Evolutionary conservation across 495 filamentous ascomycete species (phyloP).

Genomic region (Friedmanniomyces simplex): DNA sequence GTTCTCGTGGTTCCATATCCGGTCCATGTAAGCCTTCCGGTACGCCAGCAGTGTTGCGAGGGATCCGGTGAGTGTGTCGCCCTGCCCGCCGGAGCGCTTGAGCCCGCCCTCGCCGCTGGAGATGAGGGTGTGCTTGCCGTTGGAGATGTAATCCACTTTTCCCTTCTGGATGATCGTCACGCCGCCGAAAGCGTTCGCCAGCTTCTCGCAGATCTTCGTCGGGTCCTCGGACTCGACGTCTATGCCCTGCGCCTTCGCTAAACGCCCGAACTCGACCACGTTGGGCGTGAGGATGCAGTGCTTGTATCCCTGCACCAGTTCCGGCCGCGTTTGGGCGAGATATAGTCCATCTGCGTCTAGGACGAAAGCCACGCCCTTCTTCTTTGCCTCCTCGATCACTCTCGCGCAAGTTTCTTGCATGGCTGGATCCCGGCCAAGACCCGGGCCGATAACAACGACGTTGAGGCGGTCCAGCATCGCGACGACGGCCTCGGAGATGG

Average conservation of each 20-base stretch:
- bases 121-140: constrained; percentile 62
- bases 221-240: constrained; percentile 42
- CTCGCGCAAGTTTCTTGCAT: constrained; percentile 79
- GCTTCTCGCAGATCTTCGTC: constrained; percentile 54
- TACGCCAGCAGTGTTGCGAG: constrained; percentile 83
- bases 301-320: constrained; percentile 66
- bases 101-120: constrained; percentile 67
- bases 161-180: constrained; percentile 91
- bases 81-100: constrained; percentile 90
- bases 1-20: constrained; percentile 65
- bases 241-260: constrained; percentile 62
- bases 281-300: constrained; percentile 91
- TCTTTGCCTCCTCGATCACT: constrained; percentile 70
- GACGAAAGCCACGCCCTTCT: constrained; percentile 66
- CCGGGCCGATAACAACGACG: constrained; percentile 87
- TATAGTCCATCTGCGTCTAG: constrained; percentile 85
- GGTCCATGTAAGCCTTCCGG: constrained; percentile 73
- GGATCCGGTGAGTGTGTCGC: constrained; percentile 86
- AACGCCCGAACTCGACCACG: constrained; percentile 77
- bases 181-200: constrained; percentile 71
- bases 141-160: constrained; percentile 66
- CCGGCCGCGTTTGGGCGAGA: constrained; percentile 63
- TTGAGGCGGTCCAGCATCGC: constrained; percentile 76
- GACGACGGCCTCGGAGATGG: constrained; percentile 61
- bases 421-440: constrained; percentile 75